phyloP scores from a whole-genome alignment of 306 rosid species.

The Pterocarpus macrocarpus region DNA sequence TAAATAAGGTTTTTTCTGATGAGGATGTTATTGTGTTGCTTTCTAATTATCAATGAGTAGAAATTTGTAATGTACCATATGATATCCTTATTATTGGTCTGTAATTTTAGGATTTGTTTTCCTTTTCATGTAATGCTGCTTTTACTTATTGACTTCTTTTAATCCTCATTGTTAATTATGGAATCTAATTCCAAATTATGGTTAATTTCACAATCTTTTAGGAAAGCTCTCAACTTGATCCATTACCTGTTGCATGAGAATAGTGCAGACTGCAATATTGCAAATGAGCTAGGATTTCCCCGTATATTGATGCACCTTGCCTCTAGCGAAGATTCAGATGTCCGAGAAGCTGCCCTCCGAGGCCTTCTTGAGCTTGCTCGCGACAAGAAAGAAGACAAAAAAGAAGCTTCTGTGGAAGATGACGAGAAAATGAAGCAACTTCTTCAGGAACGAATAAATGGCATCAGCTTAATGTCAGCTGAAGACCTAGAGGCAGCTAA shows the following conservation, averaged over 20 bases:
- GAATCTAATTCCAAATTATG: background rate
- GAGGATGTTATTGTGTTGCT: background rate
- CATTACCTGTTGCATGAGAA: conserved; percentile 78
- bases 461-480: conserved; percentile 68
- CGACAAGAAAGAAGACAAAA: conserved; percentile 47
- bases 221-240: conserved; percentile 94
- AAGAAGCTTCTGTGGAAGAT: conserved; percentile 54
- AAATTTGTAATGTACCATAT: background rate
- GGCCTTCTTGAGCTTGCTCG: conserved; percentile 74
- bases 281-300: conserved; percentile 77
- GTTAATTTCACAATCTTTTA: conserved; percentile 47
- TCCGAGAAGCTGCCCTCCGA: conserved; percentile 88
- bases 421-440: conserved; percentile 75
- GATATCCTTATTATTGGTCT: background rate
- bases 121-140: background rate
- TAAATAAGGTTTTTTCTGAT: conserved; percentile 38
- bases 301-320: conserved; percentile 79
- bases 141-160: background rate
- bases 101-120: background rate
- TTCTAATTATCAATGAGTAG: background rate
- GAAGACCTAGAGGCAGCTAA: conserved; percentile 81
- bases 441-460: conserved; percentile 76
- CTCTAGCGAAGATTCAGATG: conserved; percentile 74
- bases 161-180: background rate
- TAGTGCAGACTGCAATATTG: conserved; percentile 69